Conservation (phyloP, 2,329 filamentous ascomycete genomes). For the Blastomyces parvus region DNA sequence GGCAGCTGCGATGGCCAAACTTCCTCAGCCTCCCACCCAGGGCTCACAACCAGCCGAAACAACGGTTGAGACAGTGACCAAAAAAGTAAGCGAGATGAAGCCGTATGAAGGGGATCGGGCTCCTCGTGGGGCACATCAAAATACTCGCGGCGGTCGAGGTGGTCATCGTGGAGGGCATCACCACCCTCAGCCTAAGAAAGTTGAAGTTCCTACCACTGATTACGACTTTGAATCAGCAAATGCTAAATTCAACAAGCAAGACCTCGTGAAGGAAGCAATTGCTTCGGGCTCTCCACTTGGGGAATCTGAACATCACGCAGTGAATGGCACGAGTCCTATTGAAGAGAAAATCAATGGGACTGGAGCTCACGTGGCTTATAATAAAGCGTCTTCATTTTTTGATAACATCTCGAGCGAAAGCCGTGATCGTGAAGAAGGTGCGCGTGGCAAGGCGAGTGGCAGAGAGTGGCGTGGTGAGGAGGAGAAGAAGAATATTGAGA, state of each 20-base stretch:
- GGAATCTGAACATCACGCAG: conserved; percentile 42
- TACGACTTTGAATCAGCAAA: conserved; percentile 86
- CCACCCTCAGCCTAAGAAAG: conserved; percentile 49
- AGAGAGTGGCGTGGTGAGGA: conserved; percentile 87
- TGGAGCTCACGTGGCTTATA: conserved; percentile 54
- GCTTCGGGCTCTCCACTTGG: conserved; percentile 61
- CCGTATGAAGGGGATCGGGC: conserved; percentile 32
- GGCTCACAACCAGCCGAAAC: conserved; percentile 27
- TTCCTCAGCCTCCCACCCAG: conserved; percentile 32
- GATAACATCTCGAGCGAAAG: conserved; percentile 96
- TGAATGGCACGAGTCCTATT: conserved; percentile 34
- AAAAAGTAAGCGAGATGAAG: conserved; percentile 39
- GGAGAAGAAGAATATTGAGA: conserved; percentile 92
- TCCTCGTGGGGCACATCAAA: conserved; percentile 32
- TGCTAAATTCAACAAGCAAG: conserved; percentile 81
- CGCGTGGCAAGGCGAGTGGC: conserved; percentile 57
- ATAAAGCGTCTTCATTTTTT: conserved; percentile 86
- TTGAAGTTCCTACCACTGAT: conserved; percentile 82
- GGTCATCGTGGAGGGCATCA: conserved; percentile 35
- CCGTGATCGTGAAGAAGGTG: conserved; percentile 72
- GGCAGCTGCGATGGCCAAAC: conserved; percentile 43
- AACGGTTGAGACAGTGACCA: conserved; percentile 36
- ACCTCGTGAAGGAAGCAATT: conserved; percentile 80
- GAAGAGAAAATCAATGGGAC: conserved; percentile 26
- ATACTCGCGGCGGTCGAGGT: conserved; percentile 39